Conservation (phyloP, 2,329 filamentous ascomycete species). For the Periconia digitata region DNA sequence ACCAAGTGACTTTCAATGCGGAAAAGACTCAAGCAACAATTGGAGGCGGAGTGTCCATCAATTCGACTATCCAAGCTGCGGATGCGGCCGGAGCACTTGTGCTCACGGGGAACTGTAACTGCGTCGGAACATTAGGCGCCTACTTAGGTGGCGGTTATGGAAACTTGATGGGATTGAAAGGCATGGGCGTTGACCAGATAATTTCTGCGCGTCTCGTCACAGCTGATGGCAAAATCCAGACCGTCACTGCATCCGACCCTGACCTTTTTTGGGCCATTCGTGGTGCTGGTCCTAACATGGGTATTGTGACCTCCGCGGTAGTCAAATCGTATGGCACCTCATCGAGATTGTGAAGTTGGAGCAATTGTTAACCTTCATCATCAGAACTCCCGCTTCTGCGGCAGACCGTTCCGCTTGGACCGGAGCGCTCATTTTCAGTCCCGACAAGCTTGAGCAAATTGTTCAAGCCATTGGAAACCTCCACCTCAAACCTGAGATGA, state of each 20-base stretch:
- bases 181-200: constrained; percentile 55
- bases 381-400: no score
- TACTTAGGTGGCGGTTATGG: constrained; percentile 57
- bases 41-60: constrained; percentile 31
- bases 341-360: no score
- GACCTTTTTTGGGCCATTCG: constrained; percentile 40
- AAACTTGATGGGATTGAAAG: constrained; percentile 54
- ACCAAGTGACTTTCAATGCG: constrained; percentile 15
- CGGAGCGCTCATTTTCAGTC: constrained; percentile 15
- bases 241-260: constrained; percentile 18
- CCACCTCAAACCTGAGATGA: constrained; percentile 12
- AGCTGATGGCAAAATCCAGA: constrained; percentile 26
- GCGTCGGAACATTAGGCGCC: constrained; percentile 23
- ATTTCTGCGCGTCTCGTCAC: constrained; percentile 15
- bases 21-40: constrained; percentile 18
- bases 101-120: constrained; percentile 27
- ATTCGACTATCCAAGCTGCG: constrained; percentile 37
- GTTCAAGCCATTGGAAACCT: constrained; percentile 36
- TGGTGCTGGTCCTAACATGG: constrained; percentile 33
- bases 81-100: constrained; percentile 30
- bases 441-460: constrained; percentile 32
- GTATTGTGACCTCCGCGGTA: constrained; percentile 35
- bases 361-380: neutral
- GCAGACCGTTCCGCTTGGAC: constrained; percentile 14
- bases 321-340: constrained; percentile 33